These are phyloP conservation scores for Dentipellis fragilis DNA, from an alignment of 768 basidiomycete species.

Conservation along the genomic window DNA sequence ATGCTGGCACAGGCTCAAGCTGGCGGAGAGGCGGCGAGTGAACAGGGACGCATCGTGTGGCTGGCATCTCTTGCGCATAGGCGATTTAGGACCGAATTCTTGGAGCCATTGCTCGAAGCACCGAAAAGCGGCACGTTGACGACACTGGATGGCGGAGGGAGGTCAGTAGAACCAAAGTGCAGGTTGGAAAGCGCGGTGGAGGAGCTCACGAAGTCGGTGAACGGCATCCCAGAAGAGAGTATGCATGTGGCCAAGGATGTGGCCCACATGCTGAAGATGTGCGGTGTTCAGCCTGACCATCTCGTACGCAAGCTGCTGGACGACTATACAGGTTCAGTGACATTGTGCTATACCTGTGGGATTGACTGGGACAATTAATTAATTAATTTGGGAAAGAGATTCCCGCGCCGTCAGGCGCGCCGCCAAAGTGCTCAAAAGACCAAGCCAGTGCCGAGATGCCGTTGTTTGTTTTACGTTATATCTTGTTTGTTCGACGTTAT, in stretches of 20 bases:
- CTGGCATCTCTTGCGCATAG: constrained; percentile 57
- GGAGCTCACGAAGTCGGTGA: constrained; percentile 47
- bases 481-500: too few relatives aligned
- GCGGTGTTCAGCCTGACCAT: constrained; percentile 54
- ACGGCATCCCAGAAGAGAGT: constrained; percentile 36
- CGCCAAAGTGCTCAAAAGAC: too few relatives aligned
- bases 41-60: constrained; percentile 54
- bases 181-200: constrained; percentile 61
- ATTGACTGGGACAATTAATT: too few relatives aligned
- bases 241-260: constrained; percentile 38
- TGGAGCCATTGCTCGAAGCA: constrained; percentile 57
- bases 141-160: constrained; percentile 26
- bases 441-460: too few relatives aligned
- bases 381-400: too few relatives aligned
- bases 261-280: constrained; percentile 35
- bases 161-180: constrained; percentile 38
- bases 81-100: constrained; percentile 60
- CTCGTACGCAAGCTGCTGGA: constrained; percentile 60
- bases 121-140: constrained; percentile 33
- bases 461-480: too few relatives aligned
- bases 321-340: constrained; percentile 30
- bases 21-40: constrained; percentile 66
- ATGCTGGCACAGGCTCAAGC: constrained; percentile 53
- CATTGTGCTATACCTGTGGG: too few relatives aligned
- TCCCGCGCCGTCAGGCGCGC: too few relatives aligned